These are phyloP conservation scores for Neofusicoccum kwambonambiense DNA, from an alignment of 2,329 filamentous ascomycete genomes.

Conservation along the genomic window DNA sequence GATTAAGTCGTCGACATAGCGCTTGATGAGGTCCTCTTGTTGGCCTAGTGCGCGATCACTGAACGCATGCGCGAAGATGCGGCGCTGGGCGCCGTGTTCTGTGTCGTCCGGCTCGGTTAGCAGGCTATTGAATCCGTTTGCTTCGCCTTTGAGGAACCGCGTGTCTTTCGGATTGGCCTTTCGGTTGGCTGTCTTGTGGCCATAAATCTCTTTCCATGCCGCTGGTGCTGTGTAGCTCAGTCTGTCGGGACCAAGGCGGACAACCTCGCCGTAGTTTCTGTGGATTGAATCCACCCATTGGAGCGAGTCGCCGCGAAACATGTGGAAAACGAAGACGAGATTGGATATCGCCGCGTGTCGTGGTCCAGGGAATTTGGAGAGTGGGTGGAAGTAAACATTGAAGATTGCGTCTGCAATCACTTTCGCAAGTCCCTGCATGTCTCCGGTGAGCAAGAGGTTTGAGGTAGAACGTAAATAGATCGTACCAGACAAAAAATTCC, in stretches of 20 bases:
- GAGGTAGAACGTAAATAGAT: too few relatives aligned
- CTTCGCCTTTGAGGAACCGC: not conserved
- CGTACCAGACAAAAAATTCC: too few relatives aligned
- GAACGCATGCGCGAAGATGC: constrained; percentile 29
- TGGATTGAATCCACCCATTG: not conserved
- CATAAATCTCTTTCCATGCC: constrained; percentile 20
- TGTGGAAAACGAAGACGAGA: too few relatives aligned
- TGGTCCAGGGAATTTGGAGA: too few relatives aligned
- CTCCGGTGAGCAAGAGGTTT: too few relatives aligned
- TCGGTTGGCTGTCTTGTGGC: constrained; percentile 12
- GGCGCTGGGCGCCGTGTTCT: constrained; percentile 20
- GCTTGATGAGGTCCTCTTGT: constrained; percentile 31
- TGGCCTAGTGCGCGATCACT: constrained; percentile 29
- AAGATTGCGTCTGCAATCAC: too few relatives aligned
- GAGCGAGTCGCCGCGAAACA: too few relatives aligned
- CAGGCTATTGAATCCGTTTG: not conserved
- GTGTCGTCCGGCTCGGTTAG: constrained; percentile 20
- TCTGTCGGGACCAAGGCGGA: constrained; percentile 42
- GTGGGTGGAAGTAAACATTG: too few relatives aligned
- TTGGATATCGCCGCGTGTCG: too few relatives aligned
- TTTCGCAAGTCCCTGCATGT: too few relatives aligned
- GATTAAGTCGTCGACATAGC: constrained; percentile 34
- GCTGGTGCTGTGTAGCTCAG: constrained; percentile 44
- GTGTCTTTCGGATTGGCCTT: not conserved
- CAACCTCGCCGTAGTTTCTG: constrained; percentile 40